Base-by-base conservation (phyloP, 257 asterid genomes). In the Buddleja alternifolia region DNA sequence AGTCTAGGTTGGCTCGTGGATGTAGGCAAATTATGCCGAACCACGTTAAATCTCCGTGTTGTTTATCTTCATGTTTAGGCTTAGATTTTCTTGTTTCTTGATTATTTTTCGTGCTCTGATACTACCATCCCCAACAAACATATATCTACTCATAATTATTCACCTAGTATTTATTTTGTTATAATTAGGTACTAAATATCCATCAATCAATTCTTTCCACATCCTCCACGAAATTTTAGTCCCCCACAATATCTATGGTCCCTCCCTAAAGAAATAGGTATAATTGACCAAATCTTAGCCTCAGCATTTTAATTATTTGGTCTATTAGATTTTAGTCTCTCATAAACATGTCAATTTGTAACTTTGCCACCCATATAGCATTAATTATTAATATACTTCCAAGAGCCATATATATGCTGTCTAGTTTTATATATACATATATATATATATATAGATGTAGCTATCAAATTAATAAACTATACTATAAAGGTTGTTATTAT, bases 181-280 rank as follows among this genome's bases (percentile, higher is more conserved):
- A 32, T 20, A 53, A 72, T 77, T 77, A 61, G 78, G 66, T 77
- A 46, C 67, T 15, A 37, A 17, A 44, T 72, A 48, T 5, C 72
- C 8, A 69, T 72, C 81, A 60, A 32, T 77, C 82, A 62, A 67
- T 36, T 72, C 36, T 34, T 54, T 67, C 73, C 42, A 53, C 77
- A 34, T 66, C 77, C 39, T 23, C 64, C 19, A 51, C 15, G 19
- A 41, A 65, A 70, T 56, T n/a, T 47, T 50, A 44, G 21, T 16
- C 21, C 34, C 32, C 44, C 39, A 46, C n/a, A n/a, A n/a, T 7
- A 17, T 24, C n/a, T 21, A 44, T 19, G 44, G 52, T 46, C 48
- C 37, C 10, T 20, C 37, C 0, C 17, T 1, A 0, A 47, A 53
- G 11, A 74, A 55, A 50, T n/a, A 14, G n/a, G 40, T 41, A 11